Evolutionary conservation across 345 rosid genomes (phyloP), one percentile per base, ranked within the genome.

Genomic region (Citrus trifoliata): DNA sequence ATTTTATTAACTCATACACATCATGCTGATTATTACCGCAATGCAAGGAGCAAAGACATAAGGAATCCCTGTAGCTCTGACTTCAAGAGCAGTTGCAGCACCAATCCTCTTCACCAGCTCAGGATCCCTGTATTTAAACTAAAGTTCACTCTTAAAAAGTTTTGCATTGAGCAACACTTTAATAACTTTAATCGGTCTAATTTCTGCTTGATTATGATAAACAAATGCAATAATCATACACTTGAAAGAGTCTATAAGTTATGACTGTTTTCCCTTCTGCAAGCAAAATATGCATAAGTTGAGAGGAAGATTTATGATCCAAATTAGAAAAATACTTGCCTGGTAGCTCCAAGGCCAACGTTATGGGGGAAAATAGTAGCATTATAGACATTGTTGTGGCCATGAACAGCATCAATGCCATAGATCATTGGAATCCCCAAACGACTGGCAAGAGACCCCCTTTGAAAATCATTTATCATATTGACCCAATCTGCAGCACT

Each of bases 31-130:
- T 90, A 96, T 79, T 90, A 96, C 98, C n/a, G 98, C 99, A 73
- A 96, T 89, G 88, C 98, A 96, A 70, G 99, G 99, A 64, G 98
- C 99, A 77, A 96, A 96, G 4, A 80, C 88, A 68, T 94, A 96
- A 70, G 97, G 98, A 64, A 96, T 96, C 71, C 98, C 98, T 0
- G 99, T 93, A 74, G 99, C 98, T 88, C 97, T 91, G 79, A 89
- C 95, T 93, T 96, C 99, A n/a, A 93, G 82, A 59, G 98, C 98
- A 78, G 99, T 96, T 67, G 97, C 99, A 71, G 91, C 89, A 66
- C 99, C 99, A 80, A 96, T 96, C 86, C 85, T 89, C 89, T 90
- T 93, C 73, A 88, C 98, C 78, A 96, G 86, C 19, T 83, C 87
- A 18, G 98, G 98, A 75, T 94, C 99, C 86, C 98, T 93, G 87